Conservation (phyloP, 1,139 yeast genomes). For the Hansenula lynferdii region DNA sequence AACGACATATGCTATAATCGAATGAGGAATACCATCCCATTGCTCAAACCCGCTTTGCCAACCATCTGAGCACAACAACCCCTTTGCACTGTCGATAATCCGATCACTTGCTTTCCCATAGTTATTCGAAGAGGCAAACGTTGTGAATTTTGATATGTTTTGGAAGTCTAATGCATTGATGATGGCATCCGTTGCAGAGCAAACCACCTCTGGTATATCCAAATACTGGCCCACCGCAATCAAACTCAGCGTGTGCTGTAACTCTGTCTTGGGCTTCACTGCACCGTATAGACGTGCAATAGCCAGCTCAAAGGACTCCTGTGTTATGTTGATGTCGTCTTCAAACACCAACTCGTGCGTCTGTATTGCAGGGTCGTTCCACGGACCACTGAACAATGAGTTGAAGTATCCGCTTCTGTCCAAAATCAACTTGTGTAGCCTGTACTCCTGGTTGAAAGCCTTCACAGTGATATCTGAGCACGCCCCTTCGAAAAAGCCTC, state of each 20-base stretch:
- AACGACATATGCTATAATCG: conserved; percentile 37
- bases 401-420: conserved; percentile 42
- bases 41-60: conserved; percentile 36
- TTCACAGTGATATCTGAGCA: conserved; percentile 42
- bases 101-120: conserved; percentile 41
- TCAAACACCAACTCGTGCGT: conserved; percentile 32
- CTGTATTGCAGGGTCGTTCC: conserved; percentile 29
- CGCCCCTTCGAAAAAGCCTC: conserved; percentile 38
- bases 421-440: conserved; percentile 40
- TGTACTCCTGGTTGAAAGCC: conserved; percentile 39
- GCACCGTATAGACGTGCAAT: conserved; percentile 41
- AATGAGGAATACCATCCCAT: conserved; percentile 43
- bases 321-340: conserved; percentile 35
- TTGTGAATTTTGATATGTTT: conserved; percentile 32
- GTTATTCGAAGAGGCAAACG: conserved; percentile 36
- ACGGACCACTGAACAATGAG: conserved; percentile 36
- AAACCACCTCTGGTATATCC: conserved; percentile 39
- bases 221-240: conserved; percentile 46
- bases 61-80: conserved; percentile 41
- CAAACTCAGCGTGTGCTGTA: conserved; percentile 31
- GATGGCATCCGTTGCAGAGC: conserved; percentile 35
- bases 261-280: conserved; percentile 27
- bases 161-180: conserved; percentile 28
- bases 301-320: conserved; percentile 40
- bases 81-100: conserved; percentile 40